Conservation (phyloP, 345 rosid genomes). For the Excoecaria agallocha region DNA sequence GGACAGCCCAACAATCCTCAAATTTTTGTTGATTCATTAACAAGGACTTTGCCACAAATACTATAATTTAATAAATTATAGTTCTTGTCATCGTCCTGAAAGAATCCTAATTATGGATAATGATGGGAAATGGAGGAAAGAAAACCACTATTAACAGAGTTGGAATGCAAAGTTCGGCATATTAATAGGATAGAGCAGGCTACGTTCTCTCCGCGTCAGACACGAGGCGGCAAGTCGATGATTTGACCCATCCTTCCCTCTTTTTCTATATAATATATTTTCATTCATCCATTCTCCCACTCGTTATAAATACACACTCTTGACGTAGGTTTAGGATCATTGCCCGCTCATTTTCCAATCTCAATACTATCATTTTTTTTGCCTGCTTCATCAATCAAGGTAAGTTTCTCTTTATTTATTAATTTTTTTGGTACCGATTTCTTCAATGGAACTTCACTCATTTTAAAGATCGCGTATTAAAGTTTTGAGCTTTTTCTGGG, state of each 20-base stretch:
- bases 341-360: background rate
- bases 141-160: background rate
- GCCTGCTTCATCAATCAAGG: constrained; percentile 27
- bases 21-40: too few relatives aligned
- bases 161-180: background rate
- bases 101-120: too few relatives aligned
- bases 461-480: constrained; percentile 6
- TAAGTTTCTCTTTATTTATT: constrained; percentile 1
- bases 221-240: constrained; percentile 23
- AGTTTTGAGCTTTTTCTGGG: constrained; percentile 19
- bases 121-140: background rate
- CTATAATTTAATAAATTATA: too few relatives aligned
- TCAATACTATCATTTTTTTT: background rate
- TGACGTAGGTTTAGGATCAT: constrained; percentile 18
- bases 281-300: too few relatives aligned
- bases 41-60: too few relatives aligned
- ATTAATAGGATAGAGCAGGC: background rate
- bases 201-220: constrained; percentile 19
- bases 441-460: background rate
- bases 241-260: constrained; percentile 23
- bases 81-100: too few relatives aligned
- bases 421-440: background rate
- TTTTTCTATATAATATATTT: background rate
- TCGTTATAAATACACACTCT: background rate
- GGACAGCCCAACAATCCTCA: too few relatives aligned